phyloP scores from a whole-genome alignment of 352 stramenopile species.

The Phytopythium oedochilum region DNA sequence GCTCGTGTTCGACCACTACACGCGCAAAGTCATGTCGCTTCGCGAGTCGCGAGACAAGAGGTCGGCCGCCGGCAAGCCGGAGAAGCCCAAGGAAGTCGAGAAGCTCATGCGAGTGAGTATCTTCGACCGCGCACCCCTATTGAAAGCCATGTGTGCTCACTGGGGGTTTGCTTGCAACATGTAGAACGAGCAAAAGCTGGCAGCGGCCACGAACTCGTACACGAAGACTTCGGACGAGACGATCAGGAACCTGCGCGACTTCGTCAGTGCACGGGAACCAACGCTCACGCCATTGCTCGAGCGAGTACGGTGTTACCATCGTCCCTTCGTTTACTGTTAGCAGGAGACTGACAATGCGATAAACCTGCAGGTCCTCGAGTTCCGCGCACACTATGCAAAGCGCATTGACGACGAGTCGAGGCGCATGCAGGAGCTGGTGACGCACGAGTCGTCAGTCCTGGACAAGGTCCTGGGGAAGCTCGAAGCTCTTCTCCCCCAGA shows the following conservation, averaged over 20 bases:
- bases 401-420: constrained; percentile 47
- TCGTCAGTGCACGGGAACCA: constrained; percentile 51
- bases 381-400: constrained; percentile 55
- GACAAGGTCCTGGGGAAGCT: constrained; percentile 34
- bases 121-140: background rate
- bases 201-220: constrained; percentile 57
- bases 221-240: constrained; percentile 58
- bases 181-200: constrained; percentile 78
- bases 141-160: no score
- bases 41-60: constrained; percentile 67
- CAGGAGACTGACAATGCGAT: background rate
- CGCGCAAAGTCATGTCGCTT: constrained; percentile 59
- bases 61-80: constrained; percentile 30
- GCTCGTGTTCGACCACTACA: constrained; percentile 75
- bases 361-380: constrained; percentile 40
- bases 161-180: background rate
- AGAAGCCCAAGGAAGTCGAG: constrained; percentile 75
- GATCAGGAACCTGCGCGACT: constrained; percentile 51
- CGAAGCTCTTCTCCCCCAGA: constrained; percentile 30
- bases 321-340: background rate
- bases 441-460: constrained; percentile 11
- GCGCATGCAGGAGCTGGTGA: constrained; percentile 45
- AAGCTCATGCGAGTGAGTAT: constrained; percentile 55
- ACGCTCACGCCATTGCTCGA: constrained; percentile 60
- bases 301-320: constrained; percentile 18